Evolutionary conservation across 1,284 basidiomycete genomes (phyloP).

Genomic region (Agaricales sp.): DNA sequence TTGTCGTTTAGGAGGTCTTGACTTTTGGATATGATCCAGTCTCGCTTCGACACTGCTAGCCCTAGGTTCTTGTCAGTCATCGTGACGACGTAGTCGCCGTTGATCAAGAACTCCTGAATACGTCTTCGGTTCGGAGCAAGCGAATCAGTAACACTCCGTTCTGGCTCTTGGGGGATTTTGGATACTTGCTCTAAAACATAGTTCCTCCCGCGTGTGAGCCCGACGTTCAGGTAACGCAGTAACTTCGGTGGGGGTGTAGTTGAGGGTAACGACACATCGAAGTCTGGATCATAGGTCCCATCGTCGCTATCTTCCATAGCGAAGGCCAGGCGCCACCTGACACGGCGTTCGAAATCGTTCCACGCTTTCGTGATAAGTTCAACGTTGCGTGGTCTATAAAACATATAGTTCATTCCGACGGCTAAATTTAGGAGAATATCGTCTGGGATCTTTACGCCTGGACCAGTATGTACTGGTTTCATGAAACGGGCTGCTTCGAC

Average conservation of each 20-base stretch:
- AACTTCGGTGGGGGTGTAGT: slow-evolving; percentile 2
- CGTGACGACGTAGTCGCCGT: slow-evolving; percentile 14
- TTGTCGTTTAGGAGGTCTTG: slow-evolving; percentile 10
- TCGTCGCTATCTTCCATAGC: slow-evolving; percentile 1
- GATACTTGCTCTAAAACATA: slow-evolving; percentile 12
- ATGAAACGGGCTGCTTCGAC: too few species aligned
- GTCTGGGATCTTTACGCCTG: too few species aligned
- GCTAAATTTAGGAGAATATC: too few species aligned
- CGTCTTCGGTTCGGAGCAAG: slow-evolving; percentile 6
- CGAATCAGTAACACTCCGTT: slow-evolving; percentile 5
- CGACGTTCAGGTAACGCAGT: slow-evolving; percentile 12
- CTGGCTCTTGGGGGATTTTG: slow-evolving; percentile 13
- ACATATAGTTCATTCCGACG: slow-evolving; percentile 16
- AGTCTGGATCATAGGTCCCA: slow-evolving; percentile 17
- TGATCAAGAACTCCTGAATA: slow-evolving; percentile 11
- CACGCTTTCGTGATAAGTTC: slow-evolving; percentile 12
- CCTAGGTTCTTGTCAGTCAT: slow-evolving; percentile 19
- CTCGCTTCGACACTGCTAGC: slow-evolving; percentile 14
- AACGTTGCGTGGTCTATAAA: slow-evolving; percentile 7
- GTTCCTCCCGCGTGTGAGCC: slow-evolving; percentile 10
- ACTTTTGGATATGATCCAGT: slow-evolving; percentile 16
- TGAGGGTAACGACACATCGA: slow-evolving; percentile 8
- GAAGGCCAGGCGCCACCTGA: slow-evolving; percentile 10
- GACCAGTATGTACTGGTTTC: too few species aligned
- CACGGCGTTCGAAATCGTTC: slow-evolving; percentile 11